A percentile compares a stretch with the other conserved stretches of the same genome.
Evolutionary conservation across 2,329 filamentous ascomycete species (phyloP).

Genomic region (Colletotrichum camelliae): DNA sequence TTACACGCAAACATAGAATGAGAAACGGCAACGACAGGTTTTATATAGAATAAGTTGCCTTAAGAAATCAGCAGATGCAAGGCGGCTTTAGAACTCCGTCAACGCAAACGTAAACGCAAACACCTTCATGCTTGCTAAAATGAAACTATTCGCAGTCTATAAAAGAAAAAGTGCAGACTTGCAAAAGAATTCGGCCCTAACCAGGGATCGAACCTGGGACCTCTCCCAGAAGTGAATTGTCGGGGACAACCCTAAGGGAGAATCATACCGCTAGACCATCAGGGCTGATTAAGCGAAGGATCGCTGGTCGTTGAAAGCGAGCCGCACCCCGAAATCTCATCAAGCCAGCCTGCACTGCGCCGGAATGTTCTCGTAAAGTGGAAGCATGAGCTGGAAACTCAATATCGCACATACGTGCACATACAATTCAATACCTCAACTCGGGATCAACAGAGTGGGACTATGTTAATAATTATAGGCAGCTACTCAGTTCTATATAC

Average conservation of each 20-base stretch:
- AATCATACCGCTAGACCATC: constrained; percentile 21
- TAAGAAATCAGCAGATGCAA: not conserved
- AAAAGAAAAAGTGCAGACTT: not conserved
- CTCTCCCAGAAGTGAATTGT: not conserved
- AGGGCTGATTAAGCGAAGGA: not conserved
- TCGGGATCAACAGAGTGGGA: not conserved
- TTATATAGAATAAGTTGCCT: not conserved
- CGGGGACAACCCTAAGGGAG: not conserved
- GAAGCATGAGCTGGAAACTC: not conserved
- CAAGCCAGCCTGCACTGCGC: not conserved
- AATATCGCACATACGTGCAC: not conserved
- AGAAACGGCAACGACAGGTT: rapidly evolving
- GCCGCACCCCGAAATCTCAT: rapidly evolving
- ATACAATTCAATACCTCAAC: too few relatives aligned
- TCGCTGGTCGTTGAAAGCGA: rapidly evolving
- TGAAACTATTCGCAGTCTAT: not conserved
- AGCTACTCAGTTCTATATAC: not conserved
- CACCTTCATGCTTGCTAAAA: not conserved
- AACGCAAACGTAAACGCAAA: not conserved
- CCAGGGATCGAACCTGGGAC: constrained; percentile 18
- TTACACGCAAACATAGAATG: not conserved
- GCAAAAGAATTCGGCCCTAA: not conserved
- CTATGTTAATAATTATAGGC: not conserved
- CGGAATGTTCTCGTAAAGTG: not conserved
- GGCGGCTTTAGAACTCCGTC: not conserved